Base-by-base conservation (phyloP, 345 rosid species). In the Eucalyptus guilfoylei region DNA sequence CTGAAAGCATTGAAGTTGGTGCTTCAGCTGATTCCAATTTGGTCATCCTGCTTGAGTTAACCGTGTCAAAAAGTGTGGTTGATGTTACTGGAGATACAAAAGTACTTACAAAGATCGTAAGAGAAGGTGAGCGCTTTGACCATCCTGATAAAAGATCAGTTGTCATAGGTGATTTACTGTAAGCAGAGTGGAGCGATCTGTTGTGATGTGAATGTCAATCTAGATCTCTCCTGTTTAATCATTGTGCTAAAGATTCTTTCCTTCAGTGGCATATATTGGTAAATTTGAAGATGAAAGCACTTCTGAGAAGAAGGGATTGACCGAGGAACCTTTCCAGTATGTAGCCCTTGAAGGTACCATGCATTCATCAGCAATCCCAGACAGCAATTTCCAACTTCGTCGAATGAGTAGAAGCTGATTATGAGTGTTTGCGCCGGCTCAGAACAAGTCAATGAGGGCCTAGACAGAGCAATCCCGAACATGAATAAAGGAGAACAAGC, bases 61-160 rank as follows among this genome's bases (percentile, higher is more conserved):
- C 94, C 28, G 92, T 96, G 37, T 95, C 96, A 97, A 95, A 90
- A 88, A 91, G 91, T 69, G 91, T 96, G 15, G 88, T 89, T 81
- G 96, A 93, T 87, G 92, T 96, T 52, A 95, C 95, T 1, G 95
- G 94, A 58, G 96, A 95, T 50, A 91, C 90, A 42, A 96, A 92
- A 86, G 95, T 97, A 42, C 87, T 94, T 7, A 95, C 94, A 87
- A 94, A 93, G 91, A 93, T 95, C 4, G 47, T 90, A 24, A 94
- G 94, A 89, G 92, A 91, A 14, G 96, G 97, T 3, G 95, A 95
- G 80, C 95, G 97, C 11, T 94, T 92, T 91, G 97, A 94, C 23
- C 96, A 92, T n/a, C 98, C 98, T 0, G 92, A 92, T 17, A 97
- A 97, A 86, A 96, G 95, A 88, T 90, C 98, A 12, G 64, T 89